Base-by-base conservation (phyloP, 1,139 yeast genomes). In the Saccharomyces hybrid region DNA sequence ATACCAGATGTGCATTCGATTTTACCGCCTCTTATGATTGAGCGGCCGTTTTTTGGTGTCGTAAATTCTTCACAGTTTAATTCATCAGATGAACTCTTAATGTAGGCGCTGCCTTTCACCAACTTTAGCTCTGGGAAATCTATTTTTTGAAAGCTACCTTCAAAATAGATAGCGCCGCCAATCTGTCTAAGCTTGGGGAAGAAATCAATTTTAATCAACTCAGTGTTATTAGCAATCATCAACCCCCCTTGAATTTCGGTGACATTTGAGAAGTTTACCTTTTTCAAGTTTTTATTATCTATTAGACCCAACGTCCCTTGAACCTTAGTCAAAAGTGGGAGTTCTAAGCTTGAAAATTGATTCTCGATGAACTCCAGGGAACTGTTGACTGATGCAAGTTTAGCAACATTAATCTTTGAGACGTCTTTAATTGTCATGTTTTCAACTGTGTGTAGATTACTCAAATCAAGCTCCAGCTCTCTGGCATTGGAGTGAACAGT, bases 171-270 rank as follows among this genome's bases (percentile, higher is more conserved):
- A 1, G 88, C 91, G 23, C 91, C 93, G 16, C 89, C 91, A 63
- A 86, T 80, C 26, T 80, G 73, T 50, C 69, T 72, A 53, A 86
- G 73, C 46, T 74, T 74, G 3, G 86, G 81, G 58, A 85, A 77
- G 61, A 82, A 83, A 64, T 80, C 76, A 53, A 85, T 69, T 51
- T 75, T 75, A 16, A 71, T 73, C 53, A 85, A 64, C 25, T 67
- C 64, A 2, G 81, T 73, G 64, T 85, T 85, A 60, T 84, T 81
- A 3, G 80, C 77, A 51, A 85, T 69, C 79, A 84, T 82, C 57
- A 86, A 73, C 0, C 91, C 91, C n/a, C 93, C 93, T 50, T 88
- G 88, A 58, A 85, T 76, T 47, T 83, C 86, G 2, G 72, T 70
- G 13, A 83, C 72, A 5, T 67, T 59, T 3, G 80, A 75, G 57